Evolutionary conservation across 345 rosid species (phyloP), one percentile per base, ranked within the genome.

Genomic region (Cardamine resedifolia): DNA sequence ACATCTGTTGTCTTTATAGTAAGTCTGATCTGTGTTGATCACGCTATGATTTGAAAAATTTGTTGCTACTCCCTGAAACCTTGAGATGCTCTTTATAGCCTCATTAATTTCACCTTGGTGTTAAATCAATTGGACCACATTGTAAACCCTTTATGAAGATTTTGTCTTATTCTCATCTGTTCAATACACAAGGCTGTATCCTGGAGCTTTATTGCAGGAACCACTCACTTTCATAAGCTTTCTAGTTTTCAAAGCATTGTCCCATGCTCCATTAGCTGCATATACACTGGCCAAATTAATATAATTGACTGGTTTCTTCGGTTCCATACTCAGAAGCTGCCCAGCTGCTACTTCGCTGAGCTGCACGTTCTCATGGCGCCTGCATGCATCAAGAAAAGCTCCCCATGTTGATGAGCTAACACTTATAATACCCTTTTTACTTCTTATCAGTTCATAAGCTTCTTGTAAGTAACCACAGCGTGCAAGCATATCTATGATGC

Each of bases 401-500:
- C 85, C 81, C 91, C 96, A 91, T 67, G 84, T 69, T 48, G 96
- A 88, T 70, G 87, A 59, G 60, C 70, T 81, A 33, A 89, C 79
- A 68, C 79, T 65, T 21, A 78, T 52, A 18, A 72, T 62, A 34
- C 82, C 67, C 77, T 73, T 79, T 28, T 73, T 76, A 48, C 73
- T 52, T 66, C 59, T 51, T 51, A 86, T 77, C 69, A 89, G 71
- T 58, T 73, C 51, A 60, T 82, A 76, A 58, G 91, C 88, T 44
- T 81, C 86, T 68, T 85, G 86, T 56, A 88, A 73, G 69, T 79
- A 72, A 20, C 92, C 97, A 34, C 79, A 34, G 21, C 96, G 86
- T 39, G 87, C 92, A 74, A 86, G 83, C 57, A 91, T 78, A 83
- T 87, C 92, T 10, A 83, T 81, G 77, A 91, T 72, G 71, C 91